Conservation (phyloP, 768 basidiomycete species). For the Goffeauzyma gilvescens region DNA sequence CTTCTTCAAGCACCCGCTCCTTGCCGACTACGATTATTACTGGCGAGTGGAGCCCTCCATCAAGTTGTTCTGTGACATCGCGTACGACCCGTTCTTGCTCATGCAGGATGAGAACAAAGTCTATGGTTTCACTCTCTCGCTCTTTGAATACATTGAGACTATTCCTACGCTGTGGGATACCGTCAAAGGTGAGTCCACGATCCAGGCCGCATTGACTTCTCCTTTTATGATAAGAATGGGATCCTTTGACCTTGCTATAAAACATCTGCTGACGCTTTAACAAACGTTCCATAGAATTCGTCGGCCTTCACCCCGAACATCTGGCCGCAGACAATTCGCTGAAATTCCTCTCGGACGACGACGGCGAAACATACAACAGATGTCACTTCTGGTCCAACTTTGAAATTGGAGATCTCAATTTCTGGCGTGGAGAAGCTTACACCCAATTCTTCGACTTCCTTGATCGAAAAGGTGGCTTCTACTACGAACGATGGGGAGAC, state of each 20-base stretch:
- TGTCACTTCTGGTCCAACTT: constrained; percentile 89
- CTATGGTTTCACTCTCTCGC: constrained; percentile 69
- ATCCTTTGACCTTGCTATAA: background rate
- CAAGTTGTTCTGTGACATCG: constrained; percentile 55
- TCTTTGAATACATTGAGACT: constrained; percentile 60
- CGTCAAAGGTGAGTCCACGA: constrained; percentile 41
- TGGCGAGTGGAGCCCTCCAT: constrained; percentile 81
- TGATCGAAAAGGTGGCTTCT: constrained; percentile 65
- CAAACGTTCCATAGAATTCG: constrained; percentile 41
- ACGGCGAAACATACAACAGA: constrained; percentile 51
- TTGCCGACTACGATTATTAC: constrained; percentile 63
- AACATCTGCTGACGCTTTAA: constrained; percentile 1
- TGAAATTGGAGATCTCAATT: constrained; percentile 66
- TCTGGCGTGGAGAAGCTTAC: constrained; percentile 71
- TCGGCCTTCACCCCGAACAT: constrained; percentile 43
- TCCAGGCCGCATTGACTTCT: background rate
- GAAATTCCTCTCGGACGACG: constrained; percentile 55
- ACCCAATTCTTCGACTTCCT: constrained; percentile 63
- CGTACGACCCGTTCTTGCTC: constrained; percentile 53
- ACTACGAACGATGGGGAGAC: constrained; percentile 68
- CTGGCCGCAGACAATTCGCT: constrained; percentile 49
- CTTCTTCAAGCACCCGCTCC: constrained; percentile 62
- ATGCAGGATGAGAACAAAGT: constrained; percentile 66
- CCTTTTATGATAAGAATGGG: background rate
- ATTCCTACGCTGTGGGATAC: constrained; percentile 62